Conservation (phyloP, 371 early-diverging fungal genomes). For the Mucor mucedo region DNA sequence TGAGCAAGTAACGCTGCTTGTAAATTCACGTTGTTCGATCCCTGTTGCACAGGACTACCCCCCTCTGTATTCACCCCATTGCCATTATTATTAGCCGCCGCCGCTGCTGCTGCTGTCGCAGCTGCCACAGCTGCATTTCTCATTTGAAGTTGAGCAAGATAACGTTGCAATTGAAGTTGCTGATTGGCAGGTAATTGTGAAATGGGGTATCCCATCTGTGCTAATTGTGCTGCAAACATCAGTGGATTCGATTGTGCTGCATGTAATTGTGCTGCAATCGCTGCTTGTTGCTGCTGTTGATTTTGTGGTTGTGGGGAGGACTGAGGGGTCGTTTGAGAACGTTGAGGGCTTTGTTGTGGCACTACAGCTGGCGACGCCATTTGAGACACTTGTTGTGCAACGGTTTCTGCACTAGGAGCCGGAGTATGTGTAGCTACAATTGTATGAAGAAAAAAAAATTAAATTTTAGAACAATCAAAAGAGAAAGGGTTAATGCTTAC, state of each 20-base stretch:
- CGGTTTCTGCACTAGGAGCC: slow-evolving; percentile 15
- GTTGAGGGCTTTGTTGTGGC: slow-evolving; percentile 13
- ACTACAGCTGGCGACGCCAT: slow-evolving; percentile 22
- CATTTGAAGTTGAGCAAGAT: slow-evolving; percentile 47
- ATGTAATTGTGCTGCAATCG: slow-evolving; percentile 31
- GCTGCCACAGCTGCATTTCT: slow-evolving; percentile 40
- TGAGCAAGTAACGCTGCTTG: slow-evolving; percentile 24
- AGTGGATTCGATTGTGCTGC: slow-evolving; percentile 39
- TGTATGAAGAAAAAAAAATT: not conserved
- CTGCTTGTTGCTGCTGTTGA: slow-evolving; percentile 29
- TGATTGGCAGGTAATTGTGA: slow-evolving; percentile 45
- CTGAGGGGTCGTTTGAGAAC: slow-evolving; percentile 29
- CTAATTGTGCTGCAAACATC: slow-evolving; percentile 46
- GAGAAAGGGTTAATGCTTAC: not conserved
- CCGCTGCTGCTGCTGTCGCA: not conserved
- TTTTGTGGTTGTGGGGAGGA: slow-evolving; percentile 28
- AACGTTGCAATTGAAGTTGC: slow-evolving; percentile 47
- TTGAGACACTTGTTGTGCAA: slow-evolving; percentile 25
- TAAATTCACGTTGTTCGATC: slow-evolving; percentile 7
- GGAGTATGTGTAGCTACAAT: slow-evolving; percentile 11
- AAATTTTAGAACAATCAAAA: not conserved
- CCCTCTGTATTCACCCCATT: not conserved
- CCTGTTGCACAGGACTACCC: slow-evolving; percentile 6
- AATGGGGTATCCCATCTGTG: slow-evolving; percentile 52
- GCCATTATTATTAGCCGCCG: no score